Base-by-base conservation (phyloP, 2,329 filamentous ascomycete species). In the Hawksworthiomyces lignivorus region DNA sequence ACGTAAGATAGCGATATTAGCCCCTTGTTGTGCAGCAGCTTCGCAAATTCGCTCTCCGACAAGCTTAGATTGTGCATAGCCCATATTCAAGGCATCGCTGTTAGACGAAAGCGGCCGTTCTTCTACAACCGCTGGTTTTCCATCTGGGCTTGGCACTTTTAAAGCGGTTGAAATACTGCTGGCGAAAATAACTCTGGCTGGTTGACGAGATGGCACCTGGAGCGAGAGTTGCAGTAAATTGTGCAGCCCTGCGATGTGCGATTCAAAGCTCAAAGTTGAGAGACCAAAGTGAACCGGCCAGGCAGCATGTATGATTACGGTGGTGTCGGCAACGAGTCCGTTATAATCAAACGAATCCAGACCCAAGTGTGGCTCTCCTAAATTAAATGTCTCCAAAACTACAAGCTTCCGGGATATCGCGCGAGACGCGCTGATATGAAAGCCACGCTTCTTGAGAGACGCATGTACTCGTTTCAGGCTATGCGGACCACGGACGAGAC, bases 201-300 rank as follows among this genome's bases (percentile, higher is more conserved):
- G 43, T 9, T 18, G 20, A 17, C 26, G 31, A 12, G 37, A 20
- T 0, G 45, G 36, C 7, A 42, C 45, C 7, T 41, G 29, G 6
- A 47, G 38, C 0, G 60, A 62, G 1, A 69, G 46, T 9, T 57
- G 52, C 29, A 70, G 54, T 8, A 72, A 58, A 41, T 64, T 64
- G 10, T 58, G 56, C 14, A 66, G 53, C 4, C 65, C 69, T 10
- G 52, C 55, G 47, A 73, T 63, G 47, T 70, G 62, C 8, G 59
- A 53, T 43, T 65, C 62, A 50, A 73, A 70, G 45, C 62, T 67
- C 15, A 56, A 51, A 1, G 69, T 59, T 0, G 61, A 58, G 42
- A 72, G 58, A 48, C 68, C 68, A 61, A 73, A 73, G 50, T 73
- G 72, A 9, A 73, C 70, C 1, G 67, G 62, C 69, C 69, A 72